Base-by-base conservation (phyloP, 2,329 filamentous ascomycete species). In the Davidsoniella virescens region DNA sequence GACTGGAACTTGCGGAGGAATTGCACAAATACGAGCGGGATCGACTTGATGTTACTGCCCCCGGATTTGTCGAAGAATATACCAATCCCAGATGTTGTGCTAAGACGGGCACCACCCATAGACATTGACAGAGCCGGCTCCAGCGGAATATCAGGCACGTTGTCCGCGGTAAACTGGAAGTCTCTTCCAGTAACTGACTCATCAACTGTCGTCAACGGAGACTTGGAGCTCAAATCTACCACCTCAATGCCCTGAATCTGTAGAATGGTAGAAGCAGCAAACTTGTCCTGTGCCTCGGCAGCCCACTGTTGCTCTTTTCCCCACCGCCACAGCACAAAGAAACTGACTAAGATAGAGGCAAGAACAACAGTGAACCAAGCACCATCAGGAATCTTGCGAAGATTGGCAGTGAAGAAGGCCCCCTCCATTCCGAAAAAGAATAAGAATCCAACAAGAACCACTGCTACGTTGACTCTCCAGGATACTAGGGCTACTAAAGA, bases 31-130 rank as follows among this genome's bases (percentile, higher is more conserved):
- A 82, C 78, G 6, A 72, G 73, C 1, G 80, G 82, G 58, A 57
- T 26, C 57, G 51, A 0, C 75, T 23, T 36, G 4, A 18, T 16
- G 29, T 20, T 76, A 4, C 72, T 71, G 37, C 76, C 71, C 41
- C 83, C 82, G 1, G 75, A 71, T 63, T 88, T 87, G 64, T 88
- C 84, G 60, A 88, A 87, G 66, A 85, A 87, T 50, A 88, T 78
- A 1, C 80, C 83, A 5, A 76, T 71, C 25, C 70, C 84, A 51
- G 67, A 69, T 48, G 76, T 73, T 0, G 65, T 65, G 25, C 67
- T 70, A 7, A 70, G 56, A 12, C 61, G 56, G 2, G 67, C 66
- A 39, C 67, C 65, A 42, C 69, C 68, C 61, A 63, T 70, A 29
- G 63, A 62, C 2, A 62, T 59, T 0, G 62, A 58, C 5, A 70